phyloP scores from a whole-genome alignment of 2,329 filamentous ascomycete genomes.

The Xylaria digitata region DNA sequence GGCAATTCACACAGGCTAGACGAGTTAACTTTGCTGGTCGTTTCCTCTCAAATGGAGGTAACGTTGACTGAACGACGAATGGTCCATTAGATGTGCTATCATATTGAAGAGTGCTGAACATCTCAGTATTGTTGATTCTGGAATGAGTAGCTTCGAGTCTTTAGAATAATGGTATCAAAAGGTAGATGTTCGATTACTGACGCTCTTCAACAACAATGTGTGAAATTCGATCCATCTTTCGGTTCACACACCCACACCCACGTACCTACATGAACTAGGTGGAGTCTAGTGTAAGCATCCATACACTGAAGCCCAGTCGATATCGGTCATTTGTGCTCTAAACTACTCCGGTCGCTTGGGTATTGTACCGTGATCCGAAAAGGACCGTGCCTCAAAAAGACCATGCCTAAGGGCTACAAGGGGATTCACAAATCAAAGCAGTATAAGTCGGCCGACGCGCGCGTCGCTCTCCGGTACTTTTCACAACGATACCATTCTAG shows the following conservation, averaged over 20 bases:
- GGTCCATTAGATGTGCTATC: neutral
- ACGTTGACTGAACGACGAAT: neutral
- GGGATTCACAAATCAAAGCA: neutral
- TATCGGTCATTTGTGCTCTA: neutral
- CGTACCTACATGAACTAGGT: neutral
- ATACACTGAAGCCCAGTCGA: neutral
- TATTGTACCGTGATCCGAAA: conserved; percentile 1
- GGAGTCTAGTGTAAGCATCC: conserved; percentile 2
- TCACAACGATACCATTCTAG: too few species aligned
- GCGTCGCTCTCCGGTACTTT: neutral
- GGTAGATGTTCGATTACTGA: neutral
- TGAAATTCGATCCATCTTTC: neutral
- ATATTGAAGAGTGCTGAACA: conserved; percentile 5
- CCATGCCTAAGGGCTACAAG: conserved; percentile 3
- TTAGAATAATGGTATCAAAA: neutral
- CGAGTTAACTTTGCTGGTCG: conserved; percentile 7
- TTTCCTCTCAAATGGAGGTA: conserved; percentile 6
- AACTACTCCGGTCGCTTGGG: neutral
- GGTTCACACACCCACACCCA: neutral
- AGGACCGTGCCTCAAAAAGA: conserved; percentile 15
- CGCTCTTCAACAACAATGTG: neutral
- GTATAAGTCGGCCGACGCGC: neutral
- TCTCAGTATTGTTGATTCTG: neutral
- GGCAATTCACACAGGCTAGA: conserved; percentile 9
- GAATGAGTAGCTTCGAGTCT: neutral